Percentiles rank a stretch among this genome's conserved stretches.
These are phyloP conservation scores for Trichoderma sp. DNA, from an alignment of 2,329 filamentous ascomycete genomes.

Conservation along the genomic window DNA sequence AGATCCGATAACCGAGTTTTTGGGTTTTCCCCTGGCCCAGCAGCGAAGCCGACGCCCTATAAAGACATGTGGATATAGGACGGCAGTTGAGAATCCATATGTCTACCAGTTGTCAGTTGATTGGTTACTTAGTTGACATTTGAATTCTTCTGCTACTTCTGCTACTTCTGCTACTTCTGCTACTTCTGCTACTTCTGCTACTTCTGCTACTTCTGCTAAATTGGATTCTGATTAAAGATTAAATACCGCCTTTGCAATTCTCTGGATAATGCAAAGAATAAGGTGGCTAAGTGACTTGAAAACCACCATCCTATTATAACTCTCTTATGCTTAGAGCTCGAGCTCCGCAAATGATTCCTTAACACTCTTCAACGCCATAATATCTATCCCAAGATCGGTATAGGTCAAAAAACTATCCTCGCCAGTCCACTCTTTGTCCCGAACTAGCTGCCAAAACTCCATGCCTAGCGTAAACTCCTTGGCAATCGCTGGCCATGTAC, in stretches of 20 bases:
- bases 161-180: background rate
- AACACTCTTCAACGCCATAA: background rate
- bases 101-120: background rate
- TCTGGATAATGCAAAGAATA: background rate
- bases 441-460: slow-evolving; percentile 4
- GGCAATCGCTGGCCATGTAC: background rate
- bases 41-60: background rate
- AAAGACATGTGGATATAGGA: background rate
- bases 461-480: slow-evolving; percentile 8
- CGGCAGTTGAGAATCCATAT: background rate
- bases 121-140: background rate
- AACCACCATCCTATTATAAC: background rate
- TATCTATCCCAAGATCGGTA: background rate
- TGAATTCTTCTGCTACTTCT: background rate
- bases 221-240: background rate
- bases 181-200: background rate
- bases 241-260: no score
- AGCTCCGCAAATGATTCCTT: slow-evolving; percentile 2
- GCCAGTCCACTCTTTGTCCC: slow-evolving; percentile 3
- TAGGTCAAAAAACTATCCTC: background rate
- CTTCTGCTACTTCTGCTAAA: background rate
- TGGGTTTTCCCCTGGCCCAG: background rate
- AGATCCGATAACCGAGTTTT: background rate
- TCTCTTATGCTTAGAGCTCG: background rate
- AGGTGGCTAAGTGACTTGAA: background rate